These are phyloP conservation scores for Colletotrichum sp. DNA, from an alignment of 2,329 filamentous ascomycete genomes.

Conservation along the genomic window DNA sequence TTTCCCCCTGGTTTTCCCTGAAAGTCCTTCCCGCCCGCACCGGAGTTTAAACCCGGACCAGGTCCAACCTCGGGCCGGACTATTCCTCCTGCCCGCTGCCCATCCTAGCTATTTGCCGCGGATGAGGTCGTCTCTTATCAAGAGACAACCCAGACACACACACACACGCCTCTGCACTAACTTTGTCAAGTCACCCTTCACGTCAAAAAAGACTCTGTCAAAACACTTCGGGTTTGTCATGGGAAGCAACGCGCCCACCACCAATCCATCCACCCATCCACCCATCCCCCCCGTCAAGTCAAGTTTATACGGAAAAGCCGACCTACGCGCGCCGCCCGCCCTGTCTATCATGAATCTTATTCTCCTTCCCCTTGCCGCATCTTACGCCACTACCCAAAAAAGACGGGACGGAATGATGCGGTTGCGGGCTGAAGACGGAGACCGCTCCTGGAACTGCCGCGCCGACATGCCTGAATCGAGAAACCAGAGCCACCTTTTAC, in stretches of 20 bases:
- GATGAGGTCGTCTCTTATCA: neutral
- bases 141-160: neutral
- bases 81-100: neutral
- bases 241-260: neutral
- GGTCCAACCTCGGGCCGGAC: neutral
- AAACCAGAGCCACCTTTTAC: neutral
- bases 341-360: neutral
- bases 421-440: neutral
- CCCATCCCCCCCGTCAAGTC: neutral
- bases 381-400: neutral
- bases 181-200: neutral
- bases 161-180: neutral
- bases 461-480: neutral
- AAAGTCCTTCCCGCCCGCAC: neutral
- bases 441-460: neutral
- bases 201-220: conserved; percentile 4
- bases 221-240: neutral
- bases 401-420: neutral
- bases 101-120: neutral
- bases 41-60: neutral
- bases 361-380: neutral
- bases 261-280: neutral
- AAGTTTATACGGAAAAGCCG: neutral
- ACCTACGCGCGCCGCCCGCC: neutral
- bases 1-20: neutral